phyloP scores from a whole-genome alignment of 2,329 filamentous ascomycete species.

The Sclerotinia nivalis region DNA sequence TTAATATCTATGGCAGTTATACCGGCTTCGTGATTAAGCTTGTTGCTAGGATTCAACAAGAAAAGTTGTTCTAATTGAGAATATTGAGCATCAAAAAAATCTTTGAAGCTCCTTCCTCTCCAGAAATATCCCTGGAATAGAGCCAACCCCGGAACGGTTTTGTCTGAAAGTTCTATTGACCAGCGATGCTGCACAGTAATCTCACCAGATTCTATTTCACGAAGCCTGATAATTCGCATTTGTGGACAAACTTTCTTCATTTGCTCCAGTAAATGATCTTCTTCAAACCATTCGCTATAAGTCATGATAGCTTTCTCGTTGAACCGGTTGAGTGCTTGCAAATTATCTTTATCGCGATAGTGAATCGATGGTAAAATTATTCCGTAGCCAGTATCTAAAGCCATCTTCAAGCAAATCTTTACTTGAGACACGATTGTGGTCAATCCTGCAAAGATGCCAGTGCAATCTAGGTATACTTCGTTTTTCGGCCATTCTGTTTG shows the following conservation, averaged over 20 bases:
- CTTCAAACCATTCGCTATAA: constrained; percentile 44
- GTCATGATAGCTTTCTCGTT: constrained; percentile 40
- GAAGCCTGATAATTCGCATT: constrained; percentile 40
- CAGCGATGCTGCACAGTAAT: constrained; percentile 35
- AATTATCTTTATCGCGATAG: constrained; percentile 39
- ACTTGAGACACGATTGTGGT: constrained; percentile 43
- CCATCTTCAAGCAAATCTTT: constrained; percentile 44
- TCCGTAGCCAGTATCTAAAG: constrained; percentile 40
- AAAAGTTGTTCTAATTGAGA: constrained; percentile 24
- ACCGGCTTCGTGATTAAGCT: constrained; percentile 31
- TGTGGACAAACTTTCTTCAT: constrained; percentile 39
- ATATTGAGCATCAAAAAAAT: constrained; percentile 37
- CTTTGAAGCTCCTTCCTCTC: constrained; percentile 29
- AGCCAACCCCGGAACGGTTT: constrained; percentile 36
- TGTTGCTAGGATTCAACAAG: constrained; percentile 22
- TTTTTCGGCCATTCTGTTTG: constrained; percentile 31
- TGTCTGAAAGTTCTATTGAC: constrained; percentile 30
- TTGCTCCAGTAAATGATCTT: constrained; percentile 36
- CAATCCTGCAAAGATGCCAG: constrained; percentile 40
- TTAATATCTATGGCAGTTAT: constrained; percentile 41
- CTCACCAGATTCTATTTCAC: constrained; percentile 30
- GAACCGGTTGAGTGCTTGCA: constrained; percentile 41
- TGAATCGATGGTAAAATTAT: constrained; percentile 42
- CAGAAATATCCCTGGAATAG: constrained; percentile 25
- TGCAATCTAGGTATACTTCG: constrained; percentile 41